Evolutionary conservation across 202 grass and related monocot species (phyloP).

Genomic region (Saccharum hybrid): DNA sequence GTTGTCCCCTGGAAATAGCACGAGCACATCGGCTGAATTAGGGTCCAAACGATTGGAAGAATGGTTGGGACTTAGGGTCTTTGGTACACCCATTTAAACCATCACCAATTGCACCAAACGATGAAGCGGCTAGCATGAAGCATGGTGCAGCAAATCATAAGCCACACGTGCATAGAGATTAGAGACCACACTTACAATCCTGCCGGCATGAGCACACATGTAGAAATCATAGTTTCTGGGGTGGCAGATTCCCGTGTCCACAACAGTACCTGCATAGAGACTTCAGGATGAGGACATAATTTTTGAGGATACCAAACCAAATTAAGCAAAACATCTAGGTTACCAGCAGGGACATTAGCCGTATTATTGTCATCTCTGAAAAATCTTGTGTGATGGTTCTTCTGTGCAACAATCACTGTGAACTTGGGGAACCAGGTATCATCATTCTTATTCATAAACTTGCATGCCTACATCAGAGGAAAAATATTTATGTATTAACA

Average conservation of each 20-base stretch:
- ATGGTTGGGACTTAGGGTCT: no score
- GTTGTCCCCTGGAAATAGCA: no score
- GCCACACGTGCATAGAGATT: no score
- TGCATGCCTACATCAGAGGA: slow-evolving; percentile 9
- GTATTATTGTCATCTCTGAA: neutral
- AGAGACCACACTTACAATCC: slow-evolving; percentile 7
- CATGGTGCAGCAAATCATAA: no score
- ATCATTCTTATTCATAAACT: neutral
- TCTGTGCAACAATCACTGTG: neutral
- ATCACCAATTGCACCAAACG: no score
- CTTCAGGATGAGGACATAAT: neutral
- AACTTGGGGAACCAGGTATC: neutral
- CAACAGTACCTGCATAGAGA: slow-evolving; percentile 43
- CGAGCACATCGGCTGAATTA: no score
- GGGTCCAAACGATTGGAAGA: no score
- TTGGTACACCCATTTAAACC: no score
- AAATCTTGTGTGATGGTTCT: slow-evolving; percentile 12
- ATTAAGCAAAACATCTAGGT: neutral
- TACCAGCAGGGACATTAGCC: slow-evolving; percentile 58
- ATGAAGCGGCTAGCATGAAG: no score
- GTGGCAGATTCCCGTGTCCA: slow-evolving; percentile 55
- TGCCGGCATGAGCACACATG: slow-evolving; percentile 50
- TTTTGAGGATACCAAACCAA: neutral
- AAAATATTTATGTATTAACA: neutral
- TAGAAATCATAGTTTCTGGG: slow-evolving; percentile 50